Base-by-base conservation (phyloP, 768 basidiomycete genomes). In the Bullera alba region DNA sequence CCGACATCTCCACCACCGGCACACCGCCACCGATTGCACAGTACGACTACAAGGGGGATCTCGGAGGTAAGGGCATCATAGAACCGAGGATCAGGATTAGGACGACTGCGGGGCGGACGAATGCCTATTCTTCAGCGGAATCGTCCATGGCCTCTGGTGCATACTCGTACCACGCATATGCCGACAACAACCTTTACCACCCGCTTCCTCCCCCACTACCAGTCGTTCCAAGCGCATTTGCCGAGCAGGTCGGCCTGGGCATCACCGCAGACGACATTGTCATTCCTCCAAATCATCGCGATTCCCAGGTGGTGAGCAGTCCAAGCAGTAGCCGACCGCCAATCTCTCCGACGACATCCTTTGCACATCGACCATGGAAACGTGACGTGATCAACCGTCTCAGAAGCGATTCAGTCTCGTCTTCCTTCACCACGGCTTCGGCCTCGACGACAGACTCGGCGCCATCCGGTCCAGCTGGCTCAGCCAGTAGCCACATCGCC, bases 171-270 rank as follows among this genome's bases (percentile, higher is more conserved):
- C 58, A 60, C 46, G 54, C 34, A 5, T 59, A 60, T 53, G 38
- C 54, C 12, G 58, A 62, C 32, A 46, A 44, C 25, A 30, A 56
- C 21, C 17, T 54, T 14, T 60, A 60, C 42, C 57, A 58, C 28
- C 53, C 66, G 37, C 57, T 61, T 46, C 61, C 65, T 10, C 66
- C 66, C 14, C 66, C 66, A 32, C 47, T 68, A 4, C 66, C 66
- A 8, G 44, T 43, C 22, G 19, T 58, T 7, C 63, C 64, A 1
- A n/a, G 17, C 6, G 46, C 50, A 4, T 63, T 43, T 44, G 38
- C 49, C 32, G 62, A 64, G 17, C 58, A 53, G 7, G 58, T 63
- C 12, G 62, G 65, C 7, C 46, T 67, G 2, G 65, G 65, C 17
- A 58, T 67, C 43, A 46, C 50, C 6, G 45, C 61, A 5, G 43